These are phyloP conservation scores for Trypanosoma caninum DNA, from an alignment of 208 protist species.

Conservation along the genomic window DNA sequence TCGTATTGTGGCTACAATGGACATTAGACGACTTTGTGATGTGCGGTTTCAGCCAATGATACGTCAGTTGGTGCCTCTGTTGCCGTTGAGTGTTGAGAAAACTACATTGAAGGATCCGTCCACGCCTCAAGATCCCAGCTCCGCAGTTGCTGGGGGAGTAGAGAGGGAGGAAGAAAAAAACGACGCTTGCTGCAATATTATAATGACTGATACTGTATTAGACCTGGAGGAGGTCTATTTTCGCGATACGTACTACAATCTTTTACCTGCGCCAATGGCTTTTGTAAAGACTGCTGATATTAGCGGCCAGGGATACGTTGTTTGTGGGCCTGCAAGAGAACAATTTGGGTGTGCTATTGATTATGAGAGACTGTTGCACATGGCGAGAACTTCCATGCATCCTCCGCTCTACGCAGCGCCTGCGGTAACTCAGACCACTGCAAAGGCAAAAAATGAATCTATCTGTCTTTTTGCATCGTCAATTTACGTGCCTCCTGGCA, in stretches of 20 bases:
- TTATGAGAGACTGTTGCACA: constrained; percentile 4
- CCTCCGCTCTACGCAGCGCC: constrained; percentile 17
- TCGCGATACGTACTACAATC: constrained; percentile 44
- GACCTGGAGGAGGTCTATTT: constrained; percentile 43
- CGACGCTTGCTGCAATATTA: neutral
- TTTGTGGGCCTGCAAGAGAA: neutral
- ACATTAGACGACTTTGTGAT: constrained; percentile 8
- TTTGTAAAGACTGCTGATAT: neutral
- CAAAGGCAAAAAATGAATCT: constrained; percentile 10
- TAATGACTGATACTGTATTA: constrained; percentile 9
- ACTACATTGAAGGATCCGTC: neutral
- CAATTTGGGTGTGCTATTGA: neutral
- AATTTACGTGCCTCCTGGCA: constrained; percentile 35
- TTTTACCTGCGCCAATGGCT: constrained; percentile 24
- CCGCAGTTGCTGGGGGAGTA: too few species aligned
- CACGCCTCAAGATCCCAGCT: too few species aligned
- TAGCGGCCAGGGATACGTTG: neutral
- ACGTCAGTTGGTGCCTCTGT: constrained; percentile 21
- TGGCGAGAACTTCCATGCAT: constrained; percentile 15
- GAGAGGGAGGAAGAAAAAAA: neutral
- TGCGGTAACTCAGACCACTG: neutral
- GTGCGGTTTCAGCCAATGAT: constrained; percentile 22
- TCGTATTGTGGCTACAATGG: constrained; percentile 4
- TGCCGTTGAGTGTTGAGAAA: constrained; percentile 1
- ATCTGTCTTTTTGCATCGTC: constrained; percentile 30